phyloP scores from a whole-genome alignment of 2,329 filamentous ascomycete genomes.

The Davidsoniella neocaledoniae region DNA sequence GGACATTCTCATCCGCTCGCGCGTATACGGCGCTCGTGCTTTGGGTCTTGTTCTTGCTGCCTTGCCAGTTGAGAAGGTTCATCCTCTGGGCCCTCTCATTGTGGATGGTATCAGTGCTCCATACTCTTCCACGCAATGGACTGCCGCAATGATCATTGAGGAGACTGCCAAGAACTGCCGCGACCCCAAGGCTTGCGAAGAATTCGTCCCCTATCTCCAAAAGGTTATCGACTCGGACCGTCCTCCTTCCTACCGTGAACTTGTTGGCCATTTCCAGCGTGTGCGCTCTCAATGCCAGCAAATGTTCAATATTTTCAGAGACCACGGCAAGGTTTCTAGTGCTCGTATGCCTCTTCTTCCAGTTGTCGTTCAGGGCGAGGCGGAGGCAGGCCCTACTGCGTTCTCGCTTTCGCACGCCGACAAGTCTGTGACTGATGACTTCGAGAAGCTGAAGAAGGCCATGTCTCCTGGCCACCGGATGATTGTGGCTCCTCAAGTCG shows the following conservation, averaged over 20 bases:
- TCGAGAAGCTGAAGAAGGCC: slow-evolving; percentile 72
- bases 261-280: slow-evolving; percentile 78
- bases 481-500: slow-evolving; percentile 62
- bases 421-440: slow-evolving; percentile 72
- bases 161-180: slow-evolving; percentile 56
- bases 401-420: slow-evolving; percentile 82
- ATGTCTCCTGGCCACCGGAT: slow-evolving; percentile 78
- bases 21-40: slow-evolving; percentile 71
- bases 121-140: slow-evolving; percentile 73
- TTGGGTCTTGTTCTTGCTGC: slow-evolving; percentile 69
- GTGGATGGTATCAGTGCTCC: slow-evolving; percentile 51
- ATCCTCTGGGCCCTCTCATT: slow-evolving; percentile 27
- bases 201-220: slow-evolving; percentile 48
- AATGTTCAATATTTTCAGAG: slow-evolving; percentile 77
- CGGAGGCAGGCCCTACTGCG: slow-evolving; percentile 77
- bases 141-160: slow-evolving; percentile 68
- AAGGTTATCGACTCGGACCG: slow-evolving; percentile 67
- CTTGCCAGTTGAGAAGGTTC: slow-evolving; percentile 55
- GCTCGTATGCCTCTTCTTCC: slow-evolving; percentile 64
- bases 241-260: slow-evolving; percentile 70
- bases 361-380: slow-evolving; percentile 84
- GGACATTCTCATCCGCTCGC: slow-evolving; percentile 75
- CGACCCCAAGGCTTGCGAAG: slow-evolving; percentile 31
- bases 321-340: slow-evolving; percentile 66
- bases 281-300: slow-evolving; percentile 84